Evolutionary conservation across 169 alveolate species (phyloP), one percentile per base, ranked within the genome.

Genomic region (Babesia sp.): DNA sequence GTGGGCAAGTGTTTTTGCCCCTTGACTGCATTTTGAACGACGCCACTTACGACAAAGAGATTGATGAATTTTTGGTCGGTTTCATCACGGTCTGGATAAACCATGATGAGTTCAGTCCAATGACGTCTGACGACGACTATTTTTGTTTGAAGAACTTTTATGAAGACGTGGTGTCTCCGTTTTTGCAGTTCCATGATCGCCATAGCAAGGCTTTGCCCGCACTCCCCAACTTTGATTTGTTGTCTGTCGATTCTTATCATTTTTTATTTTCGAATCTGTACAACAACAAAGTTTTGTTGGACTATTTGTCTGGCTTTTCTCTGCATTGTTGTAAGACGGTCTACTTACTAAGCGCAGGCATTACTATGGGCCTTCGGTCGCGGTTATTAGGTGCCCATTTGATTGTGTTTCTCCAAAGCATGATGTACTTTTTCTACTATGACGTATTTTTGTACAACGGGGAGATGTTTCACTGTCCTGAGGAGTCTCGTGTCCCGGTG

Each of bases 21-120:
- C 5, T 5, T n/a, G 61, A 64, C 41, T 64, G 74, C 54, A 64
- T 64, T 29, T 24, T 64, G 33, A 64, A 64, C 33, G 74, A 64
- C 29, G 63, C 74, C 3, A 64, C 71, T 31, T 79, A 69, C 29
- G 83, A 79, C 22, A 70, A 48, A 3, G 75, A 68, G 50, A 66
- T 36, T 26, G 87, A 79, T 51, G 87, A 79, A 59, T 79, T 63
- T 51, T 33, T 79, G 74, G 74, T 79, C 12, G 87, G 87, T 20
- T 79, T 79, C 44, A 48, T 63, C 4, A 79, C 87, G 3, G 31
- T 79, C 5, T 50, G 63, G 76, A 45, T 79, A 3, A 79, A 79
- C 54, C 69, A 41, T 14, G 33, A 34, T 4, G 70, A 14, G 28
- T 55, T 57, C 29, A 79, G 74, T 67, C 53, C 31, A 16, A 51